Evolutionary conservation across 371 early-diverging fungal genomes (phyloP).

Genomic region (Rhizopus microsporus): DNA sequence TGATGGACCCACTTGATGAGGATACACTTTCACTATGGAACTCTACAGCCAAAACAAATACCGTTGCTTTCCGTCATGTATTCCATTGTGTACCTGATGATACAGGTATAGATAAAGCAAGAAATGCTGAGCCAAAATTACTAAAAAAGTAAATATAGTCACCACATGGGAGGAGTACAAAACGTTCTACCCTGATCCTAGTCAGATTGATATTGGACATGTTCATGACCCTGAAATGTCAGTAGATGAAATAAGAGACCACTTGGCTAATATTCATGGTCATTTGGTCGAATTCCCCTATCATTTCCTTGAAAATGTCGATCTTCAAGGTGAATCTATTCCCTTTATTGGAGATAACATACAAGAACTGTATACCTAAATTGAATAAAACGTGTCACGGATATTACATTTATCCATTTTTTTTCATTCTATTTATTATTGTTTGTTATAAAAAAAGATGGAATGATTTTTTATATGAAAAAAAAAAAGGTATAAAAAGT

Average conservation of each 20-base stretch:
- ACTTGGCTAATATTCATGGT: constrained; percentile 56
- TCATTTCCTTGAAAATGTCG: constrained; percentile 67
- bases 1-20: constrained; percentile 65
- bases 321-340: constrained; percentile 47
- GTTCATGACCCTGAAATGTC: constrained; percentile 46
- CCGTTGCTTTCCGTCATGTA: constrained; percentile 64
- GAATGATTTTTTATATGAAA: no score
- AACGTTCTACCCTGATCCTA: constrained; percentile 57
- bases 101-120: constrained; percentile 30
- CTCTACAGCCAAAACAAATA: constrained; percentile 61
- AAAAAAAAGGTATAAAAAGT: no score
- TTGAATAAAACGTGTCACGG: not conserved
- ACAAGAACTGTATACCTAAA: constrained; percentile 49
- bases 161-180: constrained; percentile 71
- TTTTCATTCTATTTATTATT: no score
- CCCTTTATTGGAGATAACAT: constrained; percentile 41
- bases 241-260: constrained; percentile 47
- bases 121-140: constrained; percentile 9
- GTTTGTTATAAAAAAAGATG: no score
- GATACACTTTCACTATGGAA: constrained; percentile 57
- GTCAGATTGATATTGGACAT: constrained; percentile 43
- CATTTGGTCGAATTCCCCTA: constrained; percentile 79
- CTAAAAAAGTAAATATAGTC: constrained; percentile 29
- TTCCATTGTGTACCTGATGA: constrained; percentile 83
- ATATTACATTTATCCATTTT: no score